Evolutionary conservation across 805 yeast species (phyloP).

Genomic region (Candida endomychidarum): DNA sequence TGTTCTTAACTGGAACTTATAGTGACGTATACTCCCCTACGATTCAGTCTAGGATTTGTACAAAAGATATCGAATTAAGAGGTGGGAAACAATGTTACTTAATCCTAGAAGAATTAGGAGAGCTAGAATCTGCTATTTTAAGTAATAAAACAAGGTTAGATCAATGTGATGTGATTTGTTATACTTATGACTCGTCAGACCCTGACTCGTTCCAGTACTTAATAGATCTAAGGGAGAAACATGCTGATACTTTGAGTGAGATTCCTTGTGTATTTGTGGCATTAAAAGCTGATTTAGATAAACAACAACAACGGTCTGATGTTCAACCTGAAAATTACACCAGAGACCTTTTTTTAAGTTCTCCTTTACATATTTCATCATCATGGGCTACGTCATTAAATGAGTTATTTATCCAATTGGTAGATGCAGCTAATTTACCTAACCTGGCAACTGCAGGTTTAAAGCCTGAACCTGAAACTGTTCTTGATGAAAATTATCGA

Average conservation of each 20-base stretch:
- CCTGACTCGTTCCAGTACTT: slow-evolving; percentile 90
- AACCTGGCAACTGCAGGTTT: slow-evolving; percentile 72
- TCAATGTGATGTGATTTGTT: slow-evolving; percentile 88
- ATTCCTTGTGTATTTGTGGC: slow-evolving; percentile 90
- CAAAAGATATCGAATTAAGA: slow-evolving; percentile 86
- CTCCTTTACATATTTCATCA: slow-evolving; percentile 89
- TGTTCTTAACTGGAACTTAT: slow-evolving; percentile 74
- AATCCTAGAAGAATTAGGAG: slow-evolving; percentile 88
- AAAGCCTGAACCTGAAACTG: slow-evolving; percentile 60
- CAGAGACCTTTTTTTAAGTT: slow-evolving; percentile 58
- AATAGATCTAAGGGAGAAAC: slow-evolving; percentile 62
- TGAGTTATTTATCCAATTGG: slow-evolving; percentile 82
- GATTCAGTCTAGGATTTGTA: slow-evolving; percentile 75
- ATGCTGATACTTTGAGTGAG: slow-evolving; percentile 55
- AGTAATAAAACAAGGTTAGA: slow-evolving; percentile 68
- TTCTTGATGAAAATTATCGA: slow-evolving; percentile 48
- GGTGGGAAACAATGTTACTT: slow-evolving; percentile 96
- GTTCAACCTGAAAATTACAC: slow-evolving; percentile 88
- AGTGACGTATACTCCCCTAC: slow-evolving; percentile 79
- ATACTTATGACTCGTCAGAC: slow-evolving; percentile 90
- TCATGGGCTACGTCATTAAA: slow-evolving; percentile 84
- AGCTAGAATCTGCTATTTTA: slow-evolving; percentile 75
- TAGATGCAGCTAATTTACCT: slow-evolving; percentile 84
- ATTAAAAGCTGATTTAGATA: slow-evolving; percentile 89
- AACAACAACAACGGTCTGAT: slow-evolving; percentile 88